phyloP scores from a whole-genome alignment of 192 early-diverging fungal species.

The Haplosporangium gracile region DNA sequence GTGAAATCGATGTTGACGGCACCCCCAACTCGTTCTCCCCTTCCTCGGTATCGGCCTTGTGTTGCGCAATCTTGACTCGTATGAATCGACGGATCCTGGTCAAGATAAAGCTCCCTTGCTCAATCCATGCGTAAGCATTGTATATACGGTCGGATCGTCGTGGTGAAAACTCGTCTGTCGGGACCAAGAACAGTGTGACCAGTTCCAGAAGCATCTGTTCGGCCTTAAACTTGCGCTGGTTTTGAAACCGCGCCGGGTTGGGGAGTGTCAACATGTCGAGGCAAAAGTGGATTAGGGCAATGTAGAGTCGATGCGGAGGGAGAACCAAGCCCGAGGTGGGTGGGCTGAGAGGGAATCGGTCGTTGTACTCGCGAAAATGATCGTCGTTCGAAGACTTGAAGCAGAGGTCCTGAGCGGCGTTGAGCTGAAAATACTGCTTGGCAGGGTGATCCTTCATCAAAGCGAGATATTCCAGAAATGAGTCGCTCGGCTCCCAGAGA shows the following conservation, averaged over 20 bases:
- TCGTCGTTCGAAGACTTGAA: constrained; percentile 15
- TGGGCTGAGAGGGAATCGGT: constrained; percentile 18
- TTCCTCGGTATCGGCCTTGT: constrained; percentile 3
- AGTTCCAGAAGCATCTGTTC: constrained; percentile 34
- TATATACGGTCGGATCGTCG: constrained; percentile 17
- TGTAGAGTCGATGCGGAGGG: constrained; percentile 41
- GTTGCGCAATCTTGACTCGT: constrained; percentile 10
- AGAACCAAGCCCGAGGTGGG: constrained; percentile 41
- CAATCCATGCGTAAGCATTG: constrained; percentile 21
- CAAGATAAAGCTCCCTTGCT: constrained; percentile 33
- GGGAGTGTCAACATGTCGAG: constrained; percentile 49
- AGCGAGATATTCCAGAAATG: constrained; percentile 28
- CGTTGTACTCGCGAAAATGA: constrained; percentile 41
- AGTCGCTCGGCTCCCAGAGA: constrained; percentile 31
- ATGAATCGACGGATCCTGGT: constrained; percentile 32
- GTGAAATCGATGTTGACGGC: constrained; percentile 15
- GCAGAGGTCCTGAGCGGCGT: constrained; percentile 41
- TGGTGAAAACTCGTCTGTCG: constrained; percentile 47
- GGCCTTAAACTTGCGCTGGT: constrained; percentile 9
- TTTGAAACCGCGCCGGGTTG: constrained; percentile 27
- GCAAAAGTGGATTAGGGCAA: constrained; percentile 41
- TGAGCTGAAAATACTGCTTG: constrained; percentile 43
- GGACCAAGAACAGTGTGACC: constrained; percentile 38
- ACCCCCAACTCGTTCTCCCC: neutral
- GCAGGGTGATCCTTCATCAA: neutral